Percentiles rank a stretch among this genome's conserved stretches.
Evolutionary conservation across 805 yeast species (phyloP).

Genomic region (Kodamaea kakaduensis): DNA sequence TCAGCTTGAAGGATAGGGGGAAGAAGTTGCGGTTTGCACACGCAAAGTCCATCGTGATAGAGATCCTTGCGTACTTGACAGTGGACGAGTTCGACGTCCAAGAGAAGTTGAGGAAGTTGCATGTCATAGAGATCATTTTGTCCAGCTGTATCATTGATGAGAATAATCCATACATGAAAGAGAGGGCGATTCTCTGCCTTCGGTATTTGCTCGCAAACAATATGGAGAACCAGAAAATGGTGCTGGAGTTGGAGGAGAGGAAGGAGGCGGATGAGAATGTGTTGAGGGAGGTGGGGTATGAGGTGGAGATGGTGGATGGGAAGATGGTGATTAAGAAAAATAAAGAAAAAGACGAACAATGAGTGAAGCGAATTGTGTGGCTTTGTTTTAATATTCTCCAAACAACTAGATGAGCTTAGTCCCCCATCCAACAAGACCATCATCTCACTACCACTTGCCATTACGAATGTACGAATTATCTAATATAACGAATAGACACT

Average conservation of each 20-base stretch:
- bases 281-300: constrained; percentile 68
- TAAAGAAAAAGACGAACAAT: constrained; percentile 43
- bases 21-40: constrained; percentile 45
- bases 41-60: constrained; percentile 62
- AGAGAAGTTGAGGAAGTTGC: constrained; percentile 58
- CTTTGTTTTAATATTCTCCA: too few relatives aligned
- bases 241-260: constrained; percentile 72
- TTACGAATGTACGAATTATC: too few relatives aligned
- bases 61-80: constrained; percentile 57
- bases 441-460: too few relatives aligned
- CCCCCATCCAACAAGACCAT: too few relatives aligned
- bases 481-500: too few relatives aligned
- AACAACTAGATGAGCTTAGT: too few relatives aligned
- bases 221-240: constrained; percentile 66
- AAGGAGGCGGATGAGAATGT: constrained; percentile 55
- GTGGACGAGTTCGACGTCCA: constrained; percentile 55
- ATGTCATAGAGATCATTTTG: constrained; percentile 67
- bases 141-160: constrained; percentile 84
- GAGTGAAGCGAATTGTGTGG: too few relatives aligned
- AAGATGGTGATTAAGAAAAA: constrained; percentile 50
- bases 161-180: constrained; percentile 85
- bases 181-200: constrained; percentile 75
- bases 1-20: constrained; percentile 17
- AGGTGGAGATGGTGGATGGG: constrained; percentile 70
- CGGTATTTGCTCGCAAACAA: constrained; percentile 65